Conservation (phyloP, 345 rosid species). For the Angophora floribunda region DNA sequence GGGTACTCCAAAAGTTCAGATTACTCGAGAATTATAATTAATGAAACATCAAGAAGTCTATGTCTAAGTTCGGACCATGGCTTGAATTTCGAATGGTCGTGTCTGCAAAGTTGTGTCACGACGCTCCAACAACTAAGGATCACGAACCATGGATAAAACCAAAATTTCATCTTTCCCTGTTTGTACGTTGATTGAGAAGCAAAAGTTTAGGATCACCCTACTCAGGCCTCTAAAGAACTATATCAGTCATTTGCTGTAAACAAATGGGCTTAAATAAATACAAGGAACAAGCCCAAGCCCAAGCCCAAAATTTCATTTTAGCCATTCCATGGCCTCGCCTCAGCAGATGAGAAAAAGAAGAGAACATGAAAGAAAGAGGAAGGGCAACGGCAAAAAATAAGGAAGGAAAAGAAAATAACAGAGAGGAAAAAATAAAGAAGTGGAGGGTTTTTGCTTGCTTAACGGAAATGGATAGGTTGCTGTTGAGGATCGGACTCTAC, state of each 20-base stretch:
- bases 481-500: no score
- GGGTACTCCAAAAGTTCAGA: constrained; percentile 10
- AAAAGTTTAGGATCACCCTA: background rate
- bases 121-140: background rate
- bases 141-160: background rate
- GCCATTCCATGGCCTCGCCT: no score
- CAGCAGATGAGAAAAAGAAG: no score
- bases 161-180: background rate
- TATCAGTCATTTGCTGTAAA: background rate
- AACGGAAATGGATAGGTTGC: no score
- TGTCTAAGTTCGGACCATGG: background rate
- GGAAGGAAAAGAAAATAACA: no score
- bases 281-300: no score
- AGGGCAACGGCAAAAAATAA: no score
- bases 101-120: background rate
- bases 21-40: background rate
- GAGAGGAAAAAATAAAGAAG: no score
- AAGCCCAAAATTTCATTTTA: no score
- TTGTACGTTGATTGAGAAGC: background rate
- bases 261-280: background rate
- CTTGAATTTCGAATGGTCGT: background rate
- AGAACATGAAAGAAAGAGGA: no score
- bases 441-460: no score
- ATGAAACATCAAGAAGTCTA: background rate
- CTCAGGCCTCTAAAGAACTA: background rate